These are phyloP conservation scores for Agroathelia rolfsii DNA, from an alignment of 1,284 basidiomycete species.

Conservation along the genomic window DNA sequence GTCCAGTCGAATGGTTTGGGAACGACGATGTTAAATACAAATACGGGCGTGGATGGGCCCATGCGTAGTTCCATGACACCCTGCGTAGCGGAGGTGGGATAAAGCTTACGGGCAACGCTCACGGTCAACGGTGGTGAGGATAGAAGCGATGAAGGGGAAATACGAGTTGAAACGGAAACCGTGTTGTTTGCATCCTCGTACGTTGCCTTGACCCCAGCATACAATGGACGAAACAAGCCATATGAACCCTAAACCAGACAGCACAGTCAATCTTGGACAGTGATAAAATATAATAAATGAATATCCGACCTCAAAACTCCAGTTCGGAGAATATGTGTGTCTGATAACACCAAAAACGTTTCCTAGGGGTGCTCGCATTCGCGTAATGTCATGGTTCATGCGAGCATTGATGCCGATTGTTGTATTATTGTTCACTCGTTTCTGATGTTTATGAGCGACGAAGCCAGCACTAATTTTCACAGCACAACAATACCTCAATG, in stretches of 20 bases:
- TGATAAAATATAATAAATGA: slow-evolving; percentile 16
- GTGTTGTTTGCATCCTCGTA: slow-evolving; percentile 25
- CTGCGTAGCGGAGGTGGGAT: slow-evolving; percentile 20
- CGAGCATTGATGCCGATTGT: slow-evolving; percentile 23
- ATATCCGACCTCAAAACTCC: slow-evolving; percentile 35
- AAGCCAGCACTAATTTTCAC: too few relatives aligned
- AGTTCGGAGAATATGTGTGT: slow-evolving; percentile 51
- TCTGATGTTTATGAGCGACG: too few relatives aligned
- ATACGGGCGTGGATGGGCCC: slow-evolving; percentile 8
- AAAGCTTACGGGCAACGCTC: slow-evolving; percentile 22
- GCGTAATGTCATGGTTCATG: slow-evolving; percentile 20
- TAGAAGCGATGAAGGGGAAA: slow-evolving; percentile 18
- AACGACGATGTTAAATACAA: slow-evolving; percentile 22
- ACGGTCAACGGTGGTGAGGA: slow-evolving; percentile 22
- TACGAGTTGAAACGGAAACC: slow-evolving; percentile 14
- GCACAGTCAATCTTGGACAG: slow-evolving; percentile 8
- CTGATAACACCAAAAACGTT: slow-evolving; percentile 49
- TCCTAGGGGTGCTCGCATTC: slow-evolving; percentile 19
- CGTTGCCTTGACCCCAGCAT: slow-evolving; percentile 26
- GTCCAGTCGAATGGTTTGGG: too few relatives aligned
- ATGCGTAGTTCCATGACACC: slow-evolving; percentile 9
- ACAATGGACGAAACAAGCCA: slow-evolving; percentile 25
- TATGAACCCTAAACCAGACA: slow-evolving; percentile 19
- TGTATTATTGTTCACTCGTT: slow-evolving; percentile 29
- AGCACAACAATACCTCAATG: slow-evolving; percentile 35